Evolutionary conservation across 2,329 filamentous ascomycete species (phyloP), one percentile per base, ranked within the genome.

Genomic region (Botrytis porri): DNA sequence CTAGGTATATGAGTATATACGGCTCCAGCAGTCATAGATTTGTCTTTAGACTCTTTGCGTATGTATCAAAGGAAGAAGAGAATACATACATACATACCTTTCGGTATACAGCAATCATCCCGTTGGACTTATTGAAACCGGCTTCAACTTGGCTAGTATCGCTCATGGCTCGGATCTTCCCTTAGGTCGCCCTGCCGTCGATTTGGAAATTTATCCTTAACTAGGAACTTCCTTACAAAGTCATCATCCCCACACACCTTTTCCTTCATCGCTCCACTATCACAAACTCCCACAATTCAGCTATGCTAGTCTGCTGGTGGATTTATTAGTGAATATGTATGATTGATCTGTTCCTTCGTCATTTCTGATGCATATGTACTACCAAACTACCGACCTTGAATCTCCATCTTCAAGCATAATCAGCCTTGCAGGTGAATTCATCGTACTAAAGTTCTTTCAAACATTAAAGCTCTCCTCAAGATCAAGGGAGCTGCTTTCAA

Each of bases 201-300:
- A 43, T 43, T 65, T 64, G 14, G 69, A 45, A 37, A 43, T 62
- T 32, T 20, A 39, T 48, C 20, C 35, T 12, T 18, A 54, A 67
- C 65, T 57, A 20, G 48, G 64, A 67, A 57, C 64, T 67, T 67
- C 48, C 65, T 41, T 41, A 67, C 65, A 54, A 18, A 67, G 35
- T 67, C 29, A 57, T 67, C 65, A 64, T 72, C 70, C 70, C 70
- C 62, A 67, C 70, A 72, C 62, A 48, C 51, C 29, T 37, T 48
- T 67, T 67, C 62, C 69, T 70, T 70, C 43, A 41, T 65, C 62
- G 39, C 54, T 72, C 61, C 70, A 72, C 59, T 48, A 29, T 32
- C 48, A 72, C 10, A 41, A 37, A 29, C 70, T 67, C 8, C 62
- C 51, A 48, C 51, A 41, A 45, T 39, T 72, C 48, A 71, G 25